phyloP scores from a whole-genome alignment of 2,329 filamentous ascomycete species.

The Colletotrichum ledebouriae region DNA sequence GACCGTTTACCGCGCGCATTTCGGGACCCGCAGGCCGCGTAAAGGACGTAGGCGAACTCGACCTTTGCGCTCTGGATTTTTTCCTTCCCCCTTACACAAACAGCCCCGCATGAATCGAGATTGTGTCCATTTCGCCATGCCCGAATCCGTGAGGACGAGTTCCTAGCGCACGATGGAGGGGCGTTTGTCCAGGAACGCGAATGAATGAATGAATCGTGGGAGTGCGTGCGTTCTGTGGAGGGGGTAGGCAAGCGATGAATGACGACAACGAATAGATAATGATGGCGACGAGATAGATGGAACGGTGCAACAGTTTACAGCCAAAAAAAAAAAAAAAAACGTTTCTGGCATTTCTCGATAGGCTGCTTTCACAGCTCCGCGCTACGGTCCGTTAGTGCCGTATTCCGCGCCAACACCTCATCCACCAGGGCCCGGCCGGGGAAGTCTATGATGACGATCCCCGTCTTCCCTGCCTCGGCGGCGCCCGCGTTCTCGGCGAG shows the following conservation, averaged over 20 bases:
- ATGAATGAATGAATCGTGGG: not conserved
- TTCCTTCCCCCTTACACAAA: too few relatives aligned
- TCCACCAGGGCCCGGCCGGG: slow-evolving; percentile 59
- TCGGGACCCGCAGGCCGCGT: slow-evolving; percentile 6
- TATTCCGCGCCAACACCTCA: slow-evolving; percentile 58
- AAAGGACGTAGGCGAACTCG: not conserved
- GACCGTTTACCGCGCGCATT: not conserved
- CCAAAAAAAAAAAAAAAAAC: too few relatives aligned
- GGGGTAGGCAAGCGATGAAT: not conserved
- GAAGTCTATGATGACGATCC: slow-evolving; percentile 64
- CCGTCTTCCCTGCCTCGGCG: slow-evolving; percentile 50
- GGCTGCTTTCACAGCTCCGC: slow-evolving; percentile 25
- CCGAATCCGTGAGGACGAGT: too few relatives aligned
- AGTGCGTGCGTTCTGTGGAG: not conserved
- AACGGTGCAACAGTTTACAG: not conserved
- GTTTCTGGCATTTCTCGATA: too few relatives aligned
- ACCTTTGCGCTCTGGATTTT: too few relatives aligned
- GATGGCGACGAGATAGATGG: not conserved
- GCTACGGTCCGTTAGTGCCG: slow-evolving; percentile 43
- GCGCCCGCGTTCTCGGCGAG: slow-evolving; percentile 45
- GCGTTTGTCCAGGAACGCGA: not conserved
- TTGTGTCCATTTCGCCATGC: too few relatives aligned
- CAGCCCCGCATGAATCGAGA: too few relatives aligned
- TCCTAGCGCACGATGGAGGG: too few relatives aligned
- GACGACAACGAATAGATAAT: not conserved